phyloP scores from a whole-genome alignment of 768 basidiomycete genomes.

The Calocybe gangraenosa region DNA sequence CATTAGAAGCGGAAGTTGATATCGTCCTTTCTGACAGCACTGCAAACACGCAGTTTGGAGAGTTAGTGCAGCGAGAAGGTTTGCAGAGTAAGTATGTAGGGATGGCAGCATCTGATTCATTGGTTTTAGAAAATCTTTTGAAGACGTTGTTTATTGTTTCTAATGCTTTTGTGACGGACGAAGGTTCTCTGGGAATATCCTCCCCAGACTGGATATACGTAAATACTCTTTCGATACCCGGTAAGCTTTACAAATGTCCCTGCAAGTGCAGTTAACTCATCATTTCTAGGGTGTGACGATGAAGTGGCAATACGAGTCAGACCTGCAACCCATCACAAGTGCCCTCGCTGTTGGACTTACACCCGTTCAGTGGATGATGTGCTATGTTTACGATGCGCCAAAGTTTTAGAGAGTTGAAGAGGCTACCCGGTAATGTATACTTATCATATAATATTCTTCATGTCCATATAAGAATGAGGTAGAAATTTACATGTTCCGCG shows the following conservation, averaged over 20 bases:
- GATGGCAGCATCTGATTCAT: background rate
- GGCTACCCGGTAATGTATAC: no score
- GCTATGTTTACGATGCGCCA: slow-evolving; percentile 64
- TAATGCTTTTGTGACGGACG: slow-evolving; percentile 50
- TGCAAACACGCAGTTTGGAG: slow-evolving; percentile 20
- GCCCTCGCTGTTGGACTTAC: slow-evolving; percentile 90
- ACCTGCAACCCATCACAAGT: slow-evolving; percentile 64
- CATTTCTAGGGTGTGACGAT: slow-evolving; percentile 23
- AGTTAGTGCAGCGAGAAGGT: slow-evolving; percentile 43
- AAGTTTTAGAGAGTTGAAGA: slow-evolving; percentile 23
- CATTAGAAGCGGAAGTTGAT: slow-evolving; percentile 73
- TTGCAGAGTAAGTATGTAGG: slow-evolving; percentile 17
- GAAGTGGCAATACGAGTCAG: slow-evolving; percentile 49
- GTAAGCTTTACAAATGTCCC: slow-evolving; percentile 28
- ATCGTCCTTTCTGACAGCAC: slow-evolving; percentile 45
- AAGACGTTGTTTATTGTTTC: slow-evolving; percentile 82
- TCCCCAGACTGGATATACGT: slow-evolving; percentile 49
- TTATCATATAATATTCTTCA: no score
- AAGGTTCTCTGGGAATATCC: slow-evolving; percentile 33
- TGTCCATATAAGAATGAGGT: no score
- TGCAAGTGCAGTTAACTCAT: background rate
- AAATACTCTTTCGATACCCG: slow-evolving; percentile 37
- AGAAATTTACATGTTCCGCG: no score
- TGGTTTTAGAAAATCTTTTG: slow-evolving; percentile 54
- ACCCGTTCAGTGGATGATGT: slow-evolving; percentile 45